These are phyloP conservation scores for Glaciozyma martinii DNA, from an alignment of 768 basidiomycete genomes.

Conservation along the genomic window DNA sequence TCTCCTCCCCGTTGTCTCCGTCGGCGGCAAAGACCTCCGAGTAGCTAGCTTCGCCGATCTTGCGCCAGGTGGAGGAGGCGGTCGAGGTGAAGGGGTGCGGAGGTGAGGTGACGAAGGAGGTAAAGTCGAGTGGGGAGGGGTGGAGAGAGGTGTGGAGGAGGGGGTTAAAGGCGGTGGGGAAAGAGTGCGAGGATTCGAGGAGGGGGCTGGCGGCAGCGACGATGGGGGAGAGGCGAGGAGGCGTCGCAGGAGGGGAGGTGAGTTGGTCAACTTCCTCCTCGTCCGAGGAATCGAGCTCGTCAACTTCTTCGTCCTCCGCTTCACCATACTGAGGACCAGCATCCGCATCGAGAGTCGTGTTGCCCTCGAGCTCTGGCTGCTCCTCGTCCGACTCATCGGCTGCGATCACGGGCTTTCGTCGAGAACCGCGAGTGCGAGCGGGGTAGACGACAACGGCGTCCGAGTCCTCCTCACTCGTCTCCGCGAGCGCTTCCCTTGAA, in stretches of 20 bases:
- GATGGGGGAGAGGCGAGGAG: not conserved
- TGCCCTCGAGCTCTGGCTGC: not conserved
- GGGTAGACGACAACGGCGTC: not conserved
- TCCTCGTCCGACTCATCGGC: not conserved
- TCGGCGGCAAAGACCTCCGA: constrained; percentile 85
- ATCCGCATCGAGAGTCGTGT: not conserved
- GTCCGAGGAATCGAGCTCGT: not conserved
- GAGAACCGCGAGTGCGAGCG: not conserved
- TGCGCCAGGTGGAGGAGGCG: constrained; percentile 42
- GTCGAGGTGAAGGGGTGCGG: constrained; percentile 6
- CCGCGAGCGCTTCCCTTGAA: not conserved
- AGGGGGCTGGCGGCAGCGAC: not conserved
- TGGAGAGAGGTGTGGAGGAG: not conserved
- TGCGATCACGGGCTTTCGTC: not conserved
- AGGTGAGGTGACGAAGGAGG: constrained; percentile 24
- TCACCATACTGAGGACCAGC: not conserved
- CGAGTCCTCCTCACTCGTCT: not conserved
- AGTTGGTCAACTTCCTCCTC: not conserved
- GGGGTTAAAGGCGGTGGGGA: not conserved
- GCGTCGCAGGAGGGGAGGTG: not conserved
- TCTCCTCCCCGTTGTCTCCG: constrained; percentile 46
- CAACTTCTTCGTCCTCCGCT: not conserved
- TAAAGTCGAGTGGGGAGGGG: constrained; percentile 18
- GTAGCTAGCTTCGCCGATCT: constrained; percentile 93
- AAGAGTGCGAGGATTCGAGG: not conserved